Evolutionary conservation across 257 asterid species (phyloP), one percentile per base, ranked within the genome.

Genomic region (Mitragyna speciosa): DNA sequence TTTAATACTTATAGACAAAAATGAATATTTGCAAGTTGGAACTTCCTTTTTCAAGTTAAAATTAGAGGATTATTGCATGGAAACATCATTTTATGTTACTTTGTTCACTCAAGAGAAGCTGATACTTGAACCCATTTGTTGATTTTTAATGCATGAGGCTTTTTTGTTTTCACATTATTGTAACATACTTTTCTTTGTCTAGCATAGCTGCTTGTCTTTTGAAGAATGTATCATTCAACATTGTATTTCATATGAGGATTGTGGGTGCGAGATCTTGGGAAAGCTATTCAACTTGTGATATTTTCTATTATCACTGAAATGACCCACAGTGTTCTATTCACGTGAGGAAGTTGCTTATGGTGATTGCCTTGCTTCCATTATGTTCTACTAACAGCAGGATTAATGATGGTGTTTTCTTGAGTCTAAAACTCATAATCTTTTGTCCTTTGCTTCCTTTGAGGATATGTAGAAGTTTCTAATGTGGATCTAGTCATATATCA

Each of bases 401-500:
- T 30, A 16, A 31, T 4, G 31, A 6, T 12, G 61, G 9, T 30
- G 43, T 17, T 17, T 19, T 52, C 51, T 30, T 36, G 6, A 11
- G 51, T 33, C 3, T 36, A 43, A 22, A 26, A 12, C 20, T n/a
- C 30, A 36, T 4, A 9, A 49, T 17, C 17, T 51, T n/a, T n/a
- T 26, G 48, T 6, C 41, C 14, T 47, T 72, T 47, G 15, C 14
- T 41, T 14, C 5, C 61, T 51, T 7, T 59, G 28, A 3, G 22
- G 8, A n/a, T n/a, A n/a, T n/a, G n/a, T n/a, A 54, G 19, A 41
- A 72, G 49, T 36, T 15, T 56, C 70, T 22, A 51, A 64, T n/a
- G 30, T 26, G 79, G 48, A 63, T 72, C 67, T 80, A 49, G n/a
- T n/a, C 75, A 31, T 17, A 17, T 76, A n/a, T 43, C 72, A 56